phyloP scores from a whole-genome alignment of 805 yeast species.

The Yarrowia sp. region DNA sequence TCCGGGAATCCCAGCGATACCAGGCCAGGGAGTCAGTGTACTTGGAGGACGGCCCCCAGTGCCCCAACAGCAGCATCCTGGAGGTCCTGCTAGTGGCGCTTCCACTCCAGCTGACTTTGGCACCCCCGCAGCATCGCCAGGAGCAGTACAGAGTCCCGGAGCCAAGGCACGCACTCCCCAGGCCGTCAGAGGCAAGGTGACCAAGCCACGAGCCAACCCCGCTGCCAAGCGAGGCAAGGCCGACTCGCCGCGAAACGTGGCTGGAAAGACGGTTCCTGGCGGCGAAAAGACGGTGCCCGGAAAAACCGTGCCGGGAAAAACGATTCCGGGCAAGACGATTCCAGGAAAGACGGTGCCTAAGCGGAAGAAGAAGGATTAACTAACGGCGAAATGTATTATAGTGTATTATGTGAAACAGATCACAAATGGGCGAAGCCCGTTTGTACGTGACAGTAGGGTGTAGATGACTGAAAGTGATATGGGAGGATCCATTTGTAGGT shows the following conservation, averaged over 20 bases:
- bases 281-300: slow-evolving; percentile 33
- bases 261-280: slow-evolving; percentile 34
- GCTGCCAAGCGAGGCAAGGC: slow-evolving; percentile 21
- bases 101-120: slow-evolving; percentile 13
- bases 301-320: slow-evolving; percentile 16
- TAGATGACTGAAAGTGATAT: not conserved
- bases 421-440: too few relatives aligned
- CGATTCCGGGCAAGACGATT: slow-evolving; percentile 26
- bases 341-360: slow-evolving; percentile 33
- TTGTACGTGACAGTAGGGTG: not conserved
- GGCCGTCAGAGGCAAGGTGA: slow-evolving; percentile 8
- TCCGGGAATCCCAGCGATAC: slow-evolving; percentile 39
- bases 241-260: slow-evolving; percentile 29
- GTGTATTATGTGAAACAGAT: slow-evolving; percentile 1
- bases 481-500: too few relatives aligned
- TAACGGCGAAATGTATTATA: slow-evolving; percentile 35
- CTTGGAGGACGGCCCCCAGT: slow-evolving; percentile 20
- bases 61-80: slow-evolving; percentile 16
- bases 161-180: slow-evolving; percentile 12
- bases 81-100: slow-evolving; percentile 6
- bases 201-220: slow-evolving; percentile 24
- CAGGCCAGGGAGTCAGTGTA: slow-evolving; percentile 22
- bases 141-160: slow-evolving; percentile 20
- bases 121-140: slow-evolving; percentile 20
- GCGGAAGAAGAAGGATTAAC: slow-evolving; percentile 34